These are phyloP conservation scores for Chytriomyces hyalinus DNA, from an alignment of 192 early-diverging fungal species.

Conservation along the genomic window DNA sequence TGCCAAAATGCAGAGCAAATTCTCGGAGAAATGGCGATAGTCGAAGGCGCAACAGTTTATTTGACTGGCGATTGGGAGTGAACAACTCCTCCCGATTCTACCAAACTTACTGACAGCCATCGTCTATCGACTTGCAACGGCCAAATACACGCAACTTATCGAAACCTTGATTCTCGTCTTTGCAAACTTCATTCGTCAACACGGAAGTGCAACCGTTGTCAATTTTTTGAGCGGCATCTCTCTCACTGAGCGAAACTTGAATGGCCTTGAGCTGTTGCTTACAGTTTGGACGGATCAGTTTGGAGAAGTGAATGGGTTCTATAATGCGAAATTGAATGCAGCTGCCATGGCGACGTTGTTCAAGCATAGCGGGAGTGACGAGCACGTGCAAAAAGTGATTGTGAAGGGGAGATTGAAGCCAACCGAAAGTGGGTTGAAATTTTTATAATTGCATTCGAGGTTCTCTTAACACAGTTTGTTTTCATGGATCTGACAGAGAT, in stretches of 20 bases:
- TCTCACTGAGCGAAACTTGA: constrained; percentile 48
- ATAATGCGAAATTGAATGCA: constrained; percentile 80
- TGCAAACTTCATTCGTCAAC: constrained; percentile 82
- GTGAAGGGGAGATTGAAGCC: constrained; percentile 82
- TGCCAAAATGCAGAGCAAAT: constrained; percentile 9
- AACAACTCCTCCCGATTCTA: constrained; percentile 56
- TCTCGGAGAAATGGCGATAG: constrained; percentile 8
- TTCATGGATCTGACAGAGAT: too few species aligned
- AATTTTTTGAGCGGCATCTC: constrained; percentile 69
- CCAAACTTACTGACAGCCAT: constrained; percentile 82
- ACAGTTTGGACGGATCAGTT: constrained; percentile 84
- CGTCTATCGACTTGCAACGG: constrained; percentile 68
- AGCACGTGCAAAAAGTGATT: constrained; percentile 64
- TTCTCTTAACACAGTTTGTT: too few species aligned
- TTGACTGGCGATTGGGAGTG: background rate
- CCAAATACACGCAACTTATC: constrained; percentile 80
- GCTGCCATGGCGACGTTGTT: constrained; percentile 80
- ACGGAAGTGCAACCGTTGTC: constrained; percentile 63
- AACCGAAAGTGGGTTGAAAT: constrained; percentile 7
- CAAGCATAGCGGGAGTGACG: constrained; percentile 59
- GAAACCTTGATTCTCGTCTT: constrained; percentile 86
- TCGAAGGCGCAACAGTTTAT: background rate
- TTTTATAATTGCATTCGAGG: too few species aligned
- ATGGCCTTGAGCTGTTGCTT: constrained; percentile 79
- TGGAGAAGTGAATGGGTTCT: constrained; percentile 80